Percentiles rank a stretch among this genome's conserved stretches.
These are phyloP conservation scores for Agrocybe pediades DNA, from an alignment of 768 basidiomycete genomes.

Conservation along the genomic window DNA sequence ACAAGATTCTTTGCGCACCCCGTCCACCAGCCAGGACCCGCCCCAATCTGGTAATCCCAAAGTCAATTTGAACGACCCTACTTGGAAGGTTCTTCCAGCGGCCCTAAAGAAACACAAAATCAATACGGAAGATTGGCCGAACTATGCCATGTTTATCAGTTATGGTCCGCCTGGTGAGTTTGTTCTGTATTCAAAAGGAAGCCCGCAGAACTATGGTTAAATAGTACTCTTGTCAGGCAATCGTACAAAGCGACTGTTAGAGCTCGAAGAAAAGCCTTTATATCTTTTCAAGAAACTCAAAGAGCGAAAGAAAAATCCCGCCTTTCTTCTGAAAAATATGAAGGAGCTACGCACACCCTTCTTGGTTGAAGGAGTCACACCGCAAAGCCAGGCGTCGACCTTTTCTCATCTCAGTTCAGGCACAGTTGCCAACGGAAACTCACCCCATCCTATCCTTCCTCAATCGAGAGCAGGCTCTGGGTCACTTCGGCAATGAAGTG, in stretches of 20 bases:
- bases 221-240: constrained; percentile 50
- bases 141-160: constrained; percentile 99
- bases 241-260: constrained; percentile 86
- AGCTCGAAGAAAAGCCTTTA: constrained; percentile 94
- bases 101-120: constrained; percentile 98
- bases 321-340: constrained; percentile 97
- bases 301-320: constrained; percentile 94
- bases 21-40: constrained; percentile 60
- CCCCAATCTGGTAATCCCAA: constrained; percentile 84
- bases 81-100: constrained; percentile 98
- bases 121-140: constrained; percentile 95
- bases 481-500: no score
- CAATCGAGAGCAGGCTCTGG: not conserved
- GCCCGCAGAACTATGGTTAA: constrained; percentile 1
- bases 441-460: constrained; percentile 1
- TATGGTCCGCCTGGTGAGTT: constrained; percentile 84
- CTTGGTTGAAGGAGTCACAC: constrained; percentile 36
- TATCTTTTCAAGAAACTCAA: constrained; percentile 97
- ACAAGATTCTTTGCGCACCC: constrained; percentile 24
- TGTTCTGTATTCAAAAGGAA: not conserved
- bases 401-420: not conserved
- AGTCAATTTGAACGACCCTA: constrained; percentile 94
- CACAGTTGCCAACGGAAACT: not conserved
- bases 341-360: constrained; percentile 94
- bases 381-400: not conserved